Conservation (phyloP, 345 rosid genomes). For the Clarkia xantiana region DNA sequence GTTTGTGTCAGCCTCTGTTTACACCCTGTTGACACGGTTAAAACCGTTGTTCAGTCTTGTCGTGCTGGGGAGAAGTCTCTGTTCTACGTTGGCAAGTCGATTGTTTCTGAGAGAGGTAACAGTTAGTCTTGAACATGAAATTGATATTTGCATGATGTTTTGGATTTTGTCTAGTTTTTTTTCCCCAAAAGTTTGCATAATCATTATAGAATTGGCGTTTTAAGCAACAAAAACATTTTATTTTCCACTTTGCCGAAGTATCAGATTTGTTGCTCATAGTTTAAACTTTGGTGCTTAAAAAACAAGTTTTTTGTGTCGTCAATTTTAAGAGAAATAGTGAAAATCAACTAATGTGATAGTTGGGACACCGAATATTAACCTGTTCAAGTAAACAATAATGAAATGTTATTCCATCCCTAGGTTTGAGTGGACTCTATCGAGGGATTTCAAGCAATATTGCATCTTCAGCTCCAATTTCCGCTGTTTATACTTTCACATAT, state of each 20-base stretch:
- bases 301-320: no score
- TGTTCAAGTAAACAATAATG: no score
- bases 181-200: not conserved
- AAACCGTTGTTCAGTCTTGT: constrained; percentile 71
- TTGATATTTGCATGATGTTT: not conserved
- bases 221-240: no score
- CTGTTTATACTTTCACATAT: constrained; percentile 72
- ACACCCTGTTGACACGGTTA: constrained; percentile 83
- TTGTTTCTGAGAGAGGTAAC: constrained; percentile 79
- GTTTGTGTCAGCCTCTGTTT: constrained; percentile 75
- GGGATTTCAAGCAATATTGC: constrained; percentile 78
- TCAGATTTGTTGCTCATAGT: no score
- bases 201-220: no score
- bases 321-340: no score
- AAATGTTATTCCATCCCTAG: no score
- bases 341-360: no score
- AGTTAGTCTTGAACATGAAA: not conserved
- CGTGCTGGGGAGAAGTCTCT: constrained; percentile 53
- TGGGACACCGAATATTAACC: no score
- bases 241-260: no score
- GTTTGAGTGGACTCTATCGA: constrained; percentile 68
- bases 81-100: constrained; percentile 47
- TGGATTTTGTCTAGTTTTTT: not conserved
- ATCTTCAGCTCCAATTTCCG: constrained; percentile 90
- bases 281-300: no score